Base-by-base conservation (phyloP, 306 rosid species). In the Cicer chorassanicum region DNA sequence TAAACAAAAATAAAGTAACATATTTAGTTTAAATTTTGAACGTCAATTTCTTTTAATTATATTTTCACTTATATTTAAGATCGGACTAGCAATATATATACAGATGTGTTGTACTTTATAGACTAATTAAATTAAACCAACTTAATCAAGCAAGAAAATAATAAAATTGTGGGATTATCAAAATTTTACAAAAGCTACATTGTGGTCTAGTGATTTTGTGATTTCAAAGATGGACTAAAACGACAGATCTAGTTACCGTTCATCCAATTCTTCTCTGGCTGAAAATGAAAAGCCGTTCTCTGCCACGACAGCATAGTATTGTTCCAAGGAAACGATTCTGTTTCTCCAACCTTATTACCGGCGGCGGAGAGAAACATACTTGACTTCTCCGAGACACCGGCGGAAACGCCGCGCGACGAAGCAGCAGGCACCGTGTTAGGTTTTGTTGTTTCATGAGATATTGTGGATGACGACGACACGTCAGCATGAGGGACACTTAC, bases 261-360 rank as follows among this genome's bases (percentile, higher is more conserved):
- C 98, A 91, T 91, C 98, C 98, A 94, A 68, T 94, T 94, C 80
- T 87, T 84, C 66, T 89, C 96, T 0, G 98, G 98, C 78, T 94
- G 98, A 70, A 94, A 94, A 83, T 94, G 98, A 59, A 64, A 94
- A 7, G 98, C 87, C 0, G 94, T 94, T 81, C 98, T 91, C 85
- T 94, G 98, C 98, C 98, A 94, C 0, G 96, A 89, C 78, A 94
- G 16, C 96, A 94, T 89, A 57, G 82, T 87, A 18, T 94, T 88
- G 72, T 83, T 85, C 98, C 98, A 94, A 2, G 91, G 91, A 82
- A 74, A 91, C 0, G 65, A 73, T 51, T 56, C 67, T 1, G 68
- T 50, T 50, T 38, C 29, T 21, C 43, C 40, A 29, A 29, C 19
- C 18, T 34, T 29, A 40, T 1, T 21, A 9, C 66, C 61, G 9